Conservation (phyloP, 306 rosid genomes). For the Trifolium fragiferum region DNA sequence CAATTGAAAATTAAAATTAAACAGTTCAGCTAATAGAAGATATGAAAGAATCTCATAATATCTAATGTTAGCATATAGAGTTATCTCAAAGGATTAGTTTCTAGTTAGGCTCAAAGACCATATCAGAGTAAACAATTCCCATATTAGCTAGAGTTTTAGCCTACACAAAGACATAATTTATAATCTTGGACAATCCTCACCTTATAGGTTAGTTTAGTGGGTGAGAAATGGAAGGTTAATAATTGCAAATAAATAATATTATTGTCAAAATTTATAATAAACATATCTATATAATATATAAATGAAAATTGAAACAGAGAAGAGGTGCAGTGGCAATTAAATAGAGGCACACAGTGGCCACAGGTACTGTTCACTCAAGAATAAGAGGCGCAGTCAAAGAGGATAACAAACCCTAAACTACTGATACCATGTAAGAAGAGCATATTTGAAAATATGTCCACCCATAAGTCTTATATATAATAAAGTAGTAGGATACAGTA, state of each 20-base stretch:
- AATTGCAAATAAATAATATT: neutral
- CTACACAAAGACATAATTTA: no score
- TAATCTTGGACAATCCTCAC: neutral
- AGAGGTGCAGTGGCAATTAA: neutral
- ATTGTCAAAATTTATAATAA: neutral
- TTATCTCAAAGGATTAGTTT: no score
- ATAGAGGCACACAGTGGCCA: neutral
- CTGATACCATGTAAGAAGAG: neutral
- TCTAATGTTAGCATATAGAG: neutral
- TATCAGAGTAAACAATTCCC: neutral
- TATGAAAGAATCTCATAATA: conserved; percentile 4
- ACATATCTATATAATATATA: neutral
- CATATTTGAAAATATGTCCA: neutral
- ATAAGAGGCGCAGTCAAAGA: neutral
- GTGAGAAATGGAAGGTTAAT: neutral
- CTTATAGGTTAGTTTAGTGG: neutral
- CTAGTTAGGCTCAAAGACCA: neutral
- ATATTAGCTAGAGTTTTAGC: neutral
- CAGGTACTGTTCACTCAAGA: neutral
- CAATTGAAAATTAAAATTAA: neutral
- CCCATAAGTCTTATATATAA: neutral
- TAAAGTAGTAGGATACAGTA: neutral
- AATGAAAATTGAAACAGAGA: neutral
- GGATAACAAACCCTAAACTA: neutral
- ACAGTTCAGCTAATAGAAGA: neutral